Conservation (phyloP, 1,139 yeast genomes). For the Zhuliangozyma blackwelliae region DNA sequence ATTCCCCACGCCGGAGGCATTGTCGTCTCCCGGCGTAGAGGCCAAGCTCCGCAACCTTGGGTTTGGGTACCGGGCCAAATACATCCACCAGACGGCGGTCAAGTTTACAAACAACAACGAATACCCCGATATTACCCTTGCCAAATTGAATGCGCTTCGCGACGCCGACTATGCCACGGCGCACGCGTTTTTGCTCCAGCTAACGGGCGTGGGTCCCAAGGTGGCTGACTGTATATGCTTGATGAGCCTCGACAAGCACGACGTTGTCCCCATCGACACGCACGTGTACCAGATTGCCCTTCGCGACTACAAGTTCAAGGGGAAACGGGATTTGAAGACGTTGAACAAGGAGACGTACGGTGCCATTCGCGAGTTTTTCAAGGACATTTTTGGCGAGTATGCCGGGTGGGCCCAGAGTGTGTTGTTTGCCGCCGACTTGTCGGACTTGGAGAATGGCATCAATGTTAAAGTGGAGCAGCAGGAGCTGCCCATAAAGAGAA, state of each 20-base stretch:
- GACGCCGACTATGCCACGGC: conserved; percentile 49
- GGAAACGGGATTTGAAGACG: conserved; percentile 42
- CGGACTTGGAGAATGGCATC: conserved; percentile 56
- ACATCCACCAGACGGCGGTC: conserved; percentile 72
- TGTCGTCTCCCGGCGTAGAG: conserved; percentile 41
- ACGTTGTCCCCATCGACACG: conserved; percentile 91
- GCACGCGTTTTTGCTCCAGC: conserved; percentile 59
- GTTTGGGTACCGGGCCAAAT: conserved; percentile 92
- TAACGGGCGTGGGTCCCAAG: conserved; percentile 94
- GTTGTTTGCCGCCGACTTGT: conserved; percentile 78
- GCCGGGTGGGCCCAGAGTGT: conserved; percentile 99
- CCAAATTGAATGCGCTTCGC: conserved; percentile 37
- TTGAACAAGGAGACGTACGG: conserved; percentile 58
- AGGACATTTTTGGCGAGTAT: conserved; percentile 74
- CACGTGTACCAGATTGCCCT: conserved; percentile 93
- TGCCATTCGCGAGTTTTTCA: conserved; percentile 58
- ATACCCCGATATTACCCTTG: conserved; percentile 28
- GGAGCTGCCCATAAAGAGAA: too few relatives aligned
- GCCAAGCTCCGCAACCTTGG: conserved; percentile 52
- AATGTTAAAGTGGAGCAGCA: conserved; percentile 1
- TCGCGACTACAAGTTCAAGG: conserved; percentile 67
- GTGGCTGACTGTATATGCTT: conserved; percentile 91
- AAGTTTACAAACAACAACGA: conserved; percentile 32
- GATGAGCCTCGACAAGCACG: conserved; percentile 87
- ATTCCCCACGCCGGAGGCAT: conserved; percentile 64